Conservation (phyloP, 2,329 filamentous ascomycete species). For the Truncatella angustata region DNA sequence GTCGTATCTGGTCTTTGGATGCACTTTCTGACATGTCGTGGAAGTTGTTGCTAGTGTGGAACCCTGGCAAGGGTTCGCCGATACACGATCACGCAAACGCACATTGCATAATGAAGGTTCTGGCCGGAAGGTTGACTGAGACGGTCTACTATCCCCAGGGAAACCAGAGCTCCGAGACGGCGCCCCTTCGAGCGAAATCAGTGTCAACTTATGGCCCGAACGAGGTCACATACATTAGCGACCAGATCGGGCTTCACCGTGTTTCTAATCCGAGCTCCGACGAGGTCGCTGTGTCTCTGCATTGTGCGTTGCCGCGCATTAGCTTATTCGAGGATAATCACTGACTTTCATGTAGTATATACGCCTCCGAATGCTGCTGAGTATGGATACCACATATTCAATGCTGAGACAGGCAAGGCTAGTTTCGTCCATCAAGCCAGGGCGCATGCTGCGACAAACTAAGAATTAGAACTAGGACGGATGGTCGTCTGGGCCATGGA, state of each 20-base stretch:
- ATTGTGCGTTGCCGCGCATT: background rate
- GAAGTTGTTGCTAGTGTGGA: slow-evolving; percentile 25
- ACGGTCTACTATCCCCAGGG: background rate
- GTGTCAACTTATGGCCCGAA: background rate
- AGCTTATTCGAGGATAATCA: background rate
- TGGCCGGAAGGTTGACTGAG: slow-evolving; percentile 16
- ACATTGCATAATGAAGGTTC: slow-evolving; percentile 34
- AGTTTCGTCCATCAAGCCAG: background rate
- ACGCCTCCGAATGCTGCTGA: slow-evolving; percentile 64
- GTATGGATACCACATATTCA: slow-evolving; percentile 60
- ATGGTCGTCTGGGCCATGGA: too few species aligned
- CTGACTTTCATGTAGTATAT: slow-evolving; percentile 39
- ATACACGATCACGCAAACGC: slow-evolving; percentile 34
- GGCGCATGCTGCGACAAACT: background rate
- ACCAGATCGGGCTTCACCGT: slow-evolving; percentile 5
- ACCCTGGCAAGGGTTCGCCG: slow-evolving; percentile 31
- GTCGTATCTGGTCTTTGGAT: background rate
- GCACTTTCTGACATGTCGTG: background rate
- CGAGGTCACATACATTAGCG: slow-evolving; percentile 9
- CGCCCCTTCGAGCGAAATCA: background rate
- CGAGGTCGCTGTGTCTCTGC: background rate
- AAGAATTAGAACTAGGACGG: background rate
- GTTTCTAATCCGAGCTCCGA: background rate
- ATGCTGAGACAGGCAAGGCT: slow-evolving; percentile 45
- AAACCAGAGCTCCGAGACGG: background rate